These are phyloP conservation scores for Persicaria tinctoria DNA, from an alignment of 148 eudicot species.

Conservation along the genomic window DNA sequence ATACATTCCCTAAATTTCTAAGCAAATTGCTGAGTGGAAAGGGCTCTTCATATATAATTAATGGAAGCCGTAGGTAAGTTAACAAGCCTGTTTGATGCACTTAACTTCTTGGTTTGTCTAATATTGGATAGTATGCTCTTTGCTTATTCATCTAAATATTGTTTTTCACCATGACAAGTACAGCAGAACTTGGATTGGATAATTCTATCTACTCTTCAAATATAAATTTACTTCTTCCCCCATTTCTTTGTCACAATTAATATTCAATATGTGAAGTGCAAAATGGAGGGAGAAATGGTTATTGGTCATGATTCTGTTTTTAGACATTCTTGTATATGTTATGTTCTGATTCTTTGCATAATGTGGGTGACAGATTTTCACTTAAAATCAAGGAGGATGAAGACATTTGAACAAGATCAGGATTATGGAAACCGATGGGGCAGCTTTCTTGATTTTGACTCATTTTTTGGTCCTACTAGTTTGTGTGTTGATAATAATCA, in stretches of 20 bases:
- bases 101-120: background rate
- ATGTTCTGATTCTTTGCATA: background rate
- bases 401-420: conserved; percentile 55
- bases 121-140: background rate
- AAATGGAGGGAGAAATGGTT: background rate
- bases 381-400: conserved; percentile 20
- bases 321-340: background rate
- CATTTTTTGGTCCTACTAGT: conserved; percentile 25
- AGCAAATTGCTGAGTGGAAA: background rate
- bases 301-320: background rate
- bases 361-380: conserved; percentile 12
- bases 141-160: background rate
- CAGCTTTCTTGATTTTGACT: conserved; percentile 54
- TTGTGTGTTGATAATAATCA: conserved; percentile 48
- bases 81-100: background rate
- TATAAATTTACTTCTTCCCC: background rate
- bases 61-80: background rate
- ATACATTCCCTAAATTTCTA: background rate
- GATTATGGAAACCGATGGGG: conserved; percentile 60
- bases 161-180: background rate
- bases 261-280: too few species aligned
- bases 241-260: background rate
- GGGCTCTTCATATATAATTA: background rate
- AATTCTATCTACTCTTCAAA: background rate
- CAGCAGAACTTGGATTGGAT: background rate